Evolutionary conservation across 1,284 basidiomycete species (phyloP).

Genomic region (Clitocybe nebularis): DNA sequence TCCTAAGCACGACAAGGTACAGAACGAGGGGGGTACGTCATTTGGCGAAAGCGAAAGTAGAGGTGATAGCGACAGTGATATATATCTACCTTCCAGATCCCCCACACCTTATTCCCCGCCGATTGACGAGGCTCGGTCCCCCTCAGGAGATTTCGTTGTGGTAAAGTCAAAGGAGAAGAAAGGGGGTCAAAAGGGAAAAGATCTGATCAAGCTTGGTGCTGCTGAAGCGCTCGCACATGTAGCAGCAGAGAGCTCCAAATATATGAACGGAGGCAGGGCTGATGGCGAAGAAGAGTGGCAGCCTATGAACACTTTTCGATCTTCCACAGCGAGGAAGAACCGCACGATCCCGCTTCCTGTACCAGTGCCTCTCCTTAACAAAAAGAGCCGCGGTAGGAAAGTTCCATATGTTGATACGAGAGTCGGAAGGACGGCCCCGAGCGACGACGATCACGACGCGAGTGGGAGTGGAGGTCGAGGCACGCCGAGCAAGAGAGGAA

Average conservation of each 20-base stretch:
- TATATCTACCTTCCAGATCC: conserved; percentile 27
- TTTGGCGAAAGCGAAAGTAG: conserved; percentile 11
- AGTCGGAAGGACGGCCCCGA: conserved; percentile 22
- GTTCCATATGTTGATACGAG: conserved; percentile 49
- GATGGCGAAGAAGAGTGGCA: conserved; percentile 10
- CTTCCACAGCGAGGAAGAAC: conserved; percentile 23
- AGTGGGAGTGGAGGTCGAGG: conserved; percentile 18
- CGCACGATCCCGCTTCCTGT: conserved; percentile 44
- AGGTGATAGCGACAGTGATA: conserved; percentile 24
- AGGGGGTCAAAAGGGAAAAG: conserved; percentile 2
- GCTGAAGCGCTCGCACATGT: conserved; percentile 20
- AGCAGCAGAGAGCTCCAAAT: conserved; percentile 10
- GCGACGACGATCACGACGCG: not conserved
- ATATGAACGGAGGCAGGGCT: not conserved
- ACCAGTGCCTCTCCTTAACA: conserved; percentile 69
- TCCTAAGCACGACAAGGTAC: conserved; percentile 4
- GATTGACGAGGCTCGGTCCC: conserved; percentile 13
- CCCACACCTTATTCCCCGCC: conserved; percentile 13
- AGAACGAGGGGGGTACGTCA: not conserved
- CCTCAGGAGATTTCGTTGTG: not conserved
- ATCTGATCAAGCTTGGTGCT: conserved; percentile 13
- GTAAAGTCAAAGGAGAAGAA: conserved; percentile 8
- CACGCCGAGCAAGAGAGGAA: conserved; percentile 16
- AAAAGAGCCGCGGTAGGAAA: conserved; percentile 72
- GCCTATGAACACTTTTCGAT: conserved; percentile 1